Percentiles rank a stretch among this genome's conserved stretches.
Evolutionary conservation across 1,139 yeast genomes (phyloP).

Genomic region (Tardiomyces blankii): DNA sequence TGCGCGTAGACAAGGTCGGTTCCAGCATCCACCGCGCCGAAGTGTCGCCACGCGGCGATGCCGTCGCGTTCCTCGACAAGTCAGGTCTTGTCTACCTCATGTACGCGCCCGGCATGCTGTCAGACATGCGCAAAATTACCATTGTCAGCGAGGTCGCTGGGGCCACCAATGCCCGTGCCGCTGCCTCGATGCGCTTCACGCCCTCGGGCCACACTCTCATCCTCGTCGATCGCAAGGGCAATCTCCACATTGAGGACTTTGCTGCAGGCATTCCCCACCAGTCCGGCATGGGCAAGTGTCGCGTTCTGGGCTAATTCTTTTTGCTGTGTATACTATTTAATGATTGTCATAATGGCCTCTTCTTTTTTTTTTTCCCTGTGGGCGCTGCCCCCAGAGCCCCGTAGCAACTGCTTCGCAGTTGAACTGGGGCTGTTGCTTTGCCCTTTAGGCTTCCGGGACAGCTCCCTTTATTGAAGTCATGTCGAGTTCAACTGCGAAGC

Average conservation of each 20-base stretch:
- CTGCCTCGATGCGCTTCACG: conserved; percentile 68
- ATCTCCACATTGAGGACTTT: conserved; percentile 70
- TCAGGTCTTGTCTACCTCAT: conserved; percentile 67
- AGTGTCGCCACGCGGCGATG: conserved; percentile 78
- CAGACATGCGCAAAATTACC: conserved; percentile 46
- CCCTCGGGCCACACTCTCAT: conserved; percentile 72
- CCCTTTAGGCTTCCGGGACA: too few species aligned
- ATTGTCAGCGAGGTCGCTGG: conserved; percentile 68
- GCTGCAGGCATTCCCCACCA: conserved; percentile 76
- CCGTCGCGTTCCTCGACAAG: conserved; percentile 68
- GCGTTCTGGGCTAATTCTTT: conserved; percentile 16
- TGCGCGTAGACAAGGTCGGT: conserved; percentile 72
- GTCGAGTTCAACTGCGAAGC: too few species aligned
- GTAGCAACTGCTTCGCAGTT: too few species aligned
- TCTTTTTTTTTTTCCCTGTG: too few species aligned
- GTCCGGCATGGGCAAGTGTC: conserved; percentile 66
- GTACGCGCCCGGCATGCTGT: conserved; percentile 44
- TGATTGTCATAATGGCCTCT: too few species aligned
- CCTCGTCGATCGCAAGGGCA: conserved; percentile 71
- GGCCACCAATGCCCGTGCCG: conserved; percentile 50
- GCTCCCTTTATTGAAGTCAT: too few species aligned
- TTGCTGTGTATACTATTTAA: not conserved
- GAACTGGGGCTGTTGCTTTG: too few species aligned
- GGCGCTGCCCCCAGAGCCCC: too few species aligned
- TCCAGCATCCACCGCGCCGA: conserved; percentile 61